These are phyloP conservation scores for Gremmenia infestans DNA, from an alignment of 2,329 filamentous ascomycete genomes.

Conservation along the genomic window DNA sequence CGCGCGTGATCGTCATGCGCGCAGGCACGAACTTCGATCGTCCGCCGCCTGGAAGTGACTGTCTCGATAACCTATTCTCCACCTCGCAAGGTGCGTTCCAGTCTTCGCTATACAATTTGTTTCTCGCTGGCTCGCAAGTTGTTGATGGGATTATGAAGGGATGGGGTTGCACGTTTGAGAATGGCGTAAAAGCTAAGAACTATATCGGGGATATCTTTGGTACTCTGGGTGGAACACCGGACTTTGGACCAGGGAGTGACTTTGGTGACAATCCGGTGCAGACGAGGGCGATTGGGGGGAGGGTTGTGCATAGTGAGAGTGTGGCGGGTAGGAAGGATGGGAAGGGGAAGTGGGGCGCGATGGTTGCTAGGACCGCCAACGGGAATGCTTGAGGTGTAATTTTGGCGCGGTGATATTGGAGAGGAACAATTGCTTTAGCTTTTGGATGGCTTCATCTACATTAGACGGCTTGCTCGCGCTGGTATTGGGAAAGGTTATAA, in stretches of 20 bases:
- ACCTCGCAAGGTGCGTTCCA: conserved; percentile 58
- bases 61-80: conserved; percentile 53
- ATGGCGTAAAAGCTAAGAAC: conserved; percentile 54
- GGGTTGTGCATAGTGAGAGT: too few species aligned
- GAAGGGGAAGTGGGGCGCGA: too few species aligned
- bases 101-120: conserved; percentile 63
- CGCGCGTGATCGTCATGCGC: conserved; percentile 62
- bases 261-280: conserved; percentile 1
- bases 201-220: conserved; percentile 71
- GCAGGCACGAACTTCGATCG: conserved; percentile 69
- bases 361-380: too few species aligned
- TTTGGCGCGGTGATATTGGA: too few species aligned
- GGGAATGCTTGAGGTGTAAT: too few species aligned
- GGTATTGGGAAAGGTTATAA: too few species aligned
- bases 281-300: too few species aligned
- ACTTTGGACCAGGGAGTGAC: conserved; percentile 49
- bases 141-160: conserved; percentile 51
- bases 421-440: too few species aligned
- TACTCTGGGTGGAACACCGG: conserved; percentile 58
- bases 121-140: conserved; percentile 59
- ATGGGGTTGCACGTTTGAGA: conserved; percentile 55
- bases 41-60: conserved; percentile 53
- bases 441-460: too few species aligned
- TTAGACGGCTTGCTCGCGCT: too few species aligned
- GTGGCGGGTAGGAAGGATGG: too few species aligned